These are phyloP conservation scores for Corniculantispora saksenae DNA, from an alignment of 2,329 filamentous ascomycete genomes.

Conservation along the genomic window DNA sequence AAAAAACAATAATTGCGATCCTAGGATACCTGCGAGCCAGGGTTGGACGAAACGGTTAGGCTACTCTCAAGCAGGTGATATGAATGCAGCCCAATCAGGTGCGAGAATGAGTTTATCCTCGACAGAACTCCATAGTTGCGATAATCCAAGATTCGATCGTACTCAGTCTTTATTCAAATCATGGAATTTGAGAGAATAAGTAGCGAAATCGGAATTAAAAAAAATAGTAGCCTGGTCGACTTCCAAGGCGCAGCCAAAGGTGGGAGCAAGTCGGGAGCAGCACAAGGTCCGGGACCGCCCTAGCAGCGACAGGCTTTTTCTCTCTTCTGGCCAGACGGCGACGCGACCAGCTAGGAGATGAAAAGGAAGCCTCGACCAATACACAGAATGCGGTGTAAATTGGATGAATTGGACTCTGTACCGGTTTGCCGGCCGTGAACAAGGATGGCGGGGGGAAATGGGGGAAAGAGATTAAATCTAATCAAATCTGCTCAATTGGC, in stretches of 20 bases:
- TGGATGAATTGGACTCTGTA: not conserved
- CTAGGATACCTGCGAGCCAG: not conserved
- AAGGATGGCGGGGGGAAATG: not conserved
- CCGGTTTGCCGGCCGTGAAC: not conserved
- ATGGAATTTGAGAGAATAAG: not conserved
- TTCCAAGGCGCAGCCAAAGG: not conserved
- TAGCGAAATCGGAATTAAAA: not conserved
- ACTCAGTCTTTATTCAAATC: not conserved
- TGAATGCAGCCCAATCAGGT: not conserved
- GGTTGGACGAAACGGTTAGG: not conserved
- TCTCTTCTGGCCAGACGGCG: not conserved
- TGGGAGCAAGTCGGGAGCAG: slow-evolving; percentile 3
- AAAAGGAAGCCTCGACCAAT: not conserved
- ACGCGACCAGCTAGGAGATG: not conserved
- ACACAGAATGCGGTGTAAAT: not conserved
- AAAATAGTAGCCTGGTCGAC: not conserved
- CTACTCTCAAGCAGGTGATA: not conserved
- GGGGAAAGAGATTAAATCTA: not conserved
- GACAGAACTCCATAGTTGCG: not conserved
- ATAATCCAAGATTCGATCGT: not conserved
- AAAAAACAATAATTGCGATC: not conserved
- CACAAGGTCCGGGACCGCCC: slow-evolving; percentile 8
- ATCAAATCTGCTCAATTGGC: not conserved
- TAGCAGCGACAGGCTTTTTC: not conserved
- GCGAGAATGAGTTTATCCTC: not conserved